Evolutionary conservation across 1,284 basidiomycete species (phyloP).

Genomic region (Porodaedalea pini): DNA sequence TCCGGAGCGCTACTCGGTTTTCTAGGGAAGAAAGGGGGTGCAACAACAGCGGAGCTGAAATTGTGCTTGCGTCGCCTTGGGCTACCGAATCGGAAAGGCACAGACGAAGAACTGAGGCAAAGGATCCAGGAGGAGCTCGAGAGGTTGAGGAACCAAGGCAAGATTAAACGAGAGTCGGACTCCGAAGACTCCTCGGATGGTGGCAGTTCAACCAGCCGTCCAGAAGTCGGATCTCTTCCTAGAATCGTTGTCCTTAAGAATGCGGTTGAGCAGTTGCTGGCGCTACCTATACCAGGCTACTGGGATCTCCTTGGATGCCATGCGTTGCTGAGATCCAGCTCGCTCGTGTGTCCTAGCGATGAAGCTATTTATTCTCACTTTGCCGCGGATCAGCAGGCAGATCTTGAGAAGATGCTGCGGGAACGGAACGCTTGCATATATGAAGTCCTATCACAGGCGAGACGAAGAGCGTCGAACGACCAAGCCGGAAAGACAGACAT

Average conservation of each 20-base stretch:
- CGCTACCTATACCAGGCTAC: constrained; percentile 45
- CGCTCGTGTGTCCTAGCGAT: constrained; percentile 32
- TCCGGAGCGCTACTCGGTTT: constrained; percentile 42
- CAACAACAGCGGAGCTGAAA: constrained; percentile 36
- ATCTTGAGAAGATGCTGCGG: constrained; percentile 28
- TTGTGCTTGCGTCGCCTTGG: constrained; percentile 39
- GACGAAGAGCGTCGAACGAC: constrained; percentile 21
- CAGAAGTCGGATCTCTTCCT: constrained; percentile 41
- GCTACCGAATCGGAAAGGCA: constrained; percentile 33
- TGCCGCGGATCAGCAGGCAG: constrained; percentile 23
- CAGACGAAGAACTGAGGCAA: constrained; percentile 34
- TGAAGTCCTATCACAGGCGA: constrained; percentile 29
- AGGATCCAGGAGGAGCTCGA: constrained; percentile 36
- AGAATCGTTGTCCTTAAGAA: constrained; percentile 41
- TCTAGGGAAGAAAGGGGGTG: constrained; percentile 33
- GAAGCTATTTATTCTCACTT: constrained; percentile 37
- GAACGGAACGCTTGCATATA: constrained; percentile 36
- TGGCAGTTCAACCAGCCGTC: background rate
- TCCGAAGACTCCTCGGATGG: background rate
- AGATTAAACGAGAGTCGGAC: constrained; percentile 12
- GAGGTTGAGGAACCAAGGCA: constrained; percentile 30
- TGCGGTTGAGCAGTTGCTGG: constrained; percentile 42
- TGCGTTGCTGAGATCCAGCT: constrained; percentile 26
- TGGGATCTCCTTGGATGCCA: constrained; percentile 44
- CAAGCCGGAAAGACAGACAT: constrained; percentile 32